phyloP scores from a whole-genome alignment of 2,329 filamentous ascomycete genomes.

The Calonectria hawksworthii region DNA sequence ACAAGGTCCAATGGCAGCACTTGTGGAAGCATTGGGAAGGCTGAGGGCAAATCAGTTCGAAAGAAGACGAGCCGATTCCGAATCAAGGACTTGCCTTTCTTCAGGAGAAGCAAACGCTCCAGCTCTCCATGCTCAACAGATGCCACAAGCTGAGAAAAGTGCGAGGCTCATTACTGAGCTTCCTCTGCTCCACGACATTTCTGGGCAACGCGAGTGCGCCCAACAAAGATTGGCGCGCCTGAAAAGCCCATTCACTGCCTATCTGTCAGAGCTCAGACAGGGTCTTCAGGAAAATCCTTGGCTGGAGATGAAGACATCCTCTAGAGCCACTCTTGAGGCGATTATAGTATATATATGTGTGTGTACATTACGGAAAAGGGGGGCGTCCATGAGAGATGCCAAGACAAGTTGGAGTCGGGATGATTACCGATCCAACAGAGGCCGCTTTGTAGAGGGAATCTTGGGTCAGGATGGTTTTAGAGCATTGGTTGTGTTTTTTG shows the following conservation, averaged over 20 bases:
- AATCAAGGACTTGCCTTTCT: conserved; percentile 72
- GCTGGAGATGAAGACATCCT: conserved; percentile 21
- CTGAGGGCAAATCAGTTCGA: conserved; percentile 65
- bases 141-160: conserved; percentile 47
- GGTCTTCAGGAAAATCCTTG: conserved; percentile 16
- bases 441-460: conserved; percentile 26
- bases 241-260: conserved; percentile 17
- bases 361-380: conserved; percentile 43
- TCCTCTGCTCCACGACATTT: not conserved
- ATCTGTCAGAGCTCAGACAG: conserved; percentile 18
- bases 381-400: conserved; percentile 12
- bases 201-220: not conserved
- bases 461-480: conserved; percentile 27
- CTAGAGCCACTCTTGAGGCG: conserved; percentile 26
- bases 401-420: not conserved
- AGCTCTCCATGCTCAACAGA: conserved; percentile 52
- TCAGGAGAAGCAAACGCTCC: conserved; percentile 65
- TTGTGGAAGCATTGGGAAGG: conserved; percentile 60
- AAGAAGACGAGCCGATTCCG: conserved; percentile 75
- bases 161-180: conserved; percentile 31
- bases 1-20: conserved; percentile 48
- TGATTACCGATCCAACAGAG: conserved; percentile 13
- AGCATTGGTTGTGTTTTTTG: conserved; percentile 29
- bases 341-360: conserved; percentile 40
- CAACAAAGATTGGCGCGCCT: conserved; percentile 4